These are phyloP conservation scores for Myriosclerotinia scirpicola DNA, from an alignment of 2,329 filamentous ascomycete species.

Conservation along the genomic window DNA sequence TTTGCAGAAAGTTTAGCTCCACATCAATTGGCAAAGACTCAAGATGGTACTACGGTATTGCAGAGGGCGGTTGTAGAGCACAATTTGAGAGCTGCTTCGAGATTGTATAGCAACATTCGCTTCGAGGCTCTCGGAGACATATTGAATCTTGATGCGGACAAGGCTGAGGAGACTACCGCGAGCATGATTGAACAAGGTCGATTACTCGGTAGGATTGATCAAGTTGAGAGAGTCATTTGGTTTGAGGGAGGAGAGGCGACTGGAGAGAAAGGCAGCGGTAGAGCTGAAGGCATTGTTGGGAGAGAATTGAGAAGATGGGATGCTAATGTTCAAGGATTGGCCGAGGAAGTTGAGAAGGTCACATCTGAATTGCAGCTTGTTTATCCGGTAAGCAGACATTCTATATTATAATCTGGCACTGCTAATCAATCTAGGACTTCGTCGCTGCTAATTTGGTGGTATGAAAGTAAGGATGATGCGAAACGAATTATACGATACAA, in stretches of 20 bases:
- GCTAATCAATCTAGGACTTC: slow-evolving; percentile 49
- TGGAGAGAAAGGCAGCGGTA: slow-evolving; percentile 66
- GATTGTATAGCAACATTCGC: slow-evolving; percentile 74
- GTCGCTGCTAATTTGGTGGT: slow-evolving; percentile 54
- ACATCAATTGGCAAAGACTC: slow-evolving; percentile 86
- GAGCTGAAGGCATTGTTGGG: slow-evolving; percentile 61
- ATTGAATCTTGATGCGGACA: slow-evolving; percentile 74
- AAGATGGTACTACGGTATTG: slow-evolving; percentile 89
- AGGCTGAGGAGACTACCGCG: slow-evolving; percentile 88
- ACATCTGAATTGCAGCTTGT: slow-evolving; percentile 77
- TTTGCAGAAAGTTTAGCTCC: slow-evolving; percentile 79
- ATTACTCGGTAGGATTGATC: slow-evolving; percentile 85
- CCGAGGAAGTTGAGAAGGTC: slow-evolving; percentile 87
- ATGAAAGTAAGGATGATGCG: slow-evolving; percentile 32
- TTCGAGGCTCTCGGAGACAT: slow-evolving; percentile 74
- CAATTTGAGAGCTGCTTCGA: slow-evolving; percentile 84
- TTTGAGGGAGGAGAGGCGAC: slow-evolving; percentile 76
- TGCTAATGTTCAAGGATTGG: slow-evolving; percentile 77
- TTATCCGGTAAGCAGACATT: slow-evolving; percentile 62
- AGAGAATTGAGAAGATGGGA: slow-evolving; percentile 85
- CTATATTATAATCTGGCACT: neutral
- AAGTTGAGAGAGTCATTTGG: slow-evolving; percentile 84
- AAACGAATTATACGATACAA: slow-evolving; percentile 24
- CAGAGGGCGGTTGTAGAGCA: slow-evolving; percentile 94
- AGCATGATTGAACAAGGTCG: slow-evolving; percentile 95